phyloP scores from a whole-genome alignment of 2,329 filamentous ascomycete species.

The Esteya vermicola region DNA sequence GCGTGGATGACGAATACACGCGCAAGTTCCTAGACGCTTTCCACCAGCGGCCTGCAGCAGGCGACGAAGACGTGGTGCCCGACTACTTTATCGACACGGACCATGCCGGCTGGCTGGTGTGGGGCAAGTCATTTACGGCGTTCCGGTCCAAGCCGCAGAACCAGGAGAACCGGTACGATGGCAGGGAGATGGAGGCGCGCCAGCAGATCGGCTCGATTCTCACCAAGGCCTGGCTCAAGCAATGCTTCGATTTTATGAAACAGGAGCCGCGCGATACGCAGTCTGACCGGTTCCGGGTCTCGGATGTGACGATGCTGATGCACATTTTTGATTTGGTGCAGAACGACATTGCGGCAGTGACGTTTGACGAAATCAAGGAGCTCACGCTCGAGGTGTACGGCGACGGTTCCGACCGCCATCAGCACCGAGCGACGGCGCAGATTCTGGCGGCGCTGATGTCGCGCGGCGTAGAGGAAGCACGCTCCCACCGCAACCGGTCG shows the following conservation, averaged over 20 bases:
- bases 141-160: slow-evolving; percentile 58
- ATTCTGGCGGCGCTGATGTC: slow-evolving; percentile 77
- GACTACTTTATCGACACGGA: slow-evolving; percentile 88
- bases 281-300: slow-evolving; percentile 68
- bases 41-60: slow-evolving; percentile 27
- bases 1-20: slow-evolving; percentile 69
- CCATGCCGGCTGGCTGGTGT: slow-evolving; percentile 91
- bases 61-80: slow-evolving; percentile 31
- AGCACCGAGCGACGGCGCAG: slow-evolving; percentile 89
- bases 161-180: slow-evolving; percentile 61
- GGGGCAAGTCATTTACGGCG: slow-evolving; percentile 76
- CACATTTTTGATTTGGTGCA: slow-evolving; percentile 86
- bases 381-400: slow-evolving; percentile 66
- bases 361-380: slow-evolving; percentile 77
- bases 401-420: slow-evolving; percentile 92
- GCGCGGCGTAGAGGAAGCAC: slow-evolving; percentile 64
- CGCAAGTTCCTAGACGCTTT: slow-evolving; percentile 65
- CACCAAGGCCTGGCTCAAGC: slow-evolving; percentile 71
- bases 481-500: slow-evolving; percentile 57
- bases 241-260: slow-evolving; percentile 62
- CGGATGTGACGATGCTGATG: slow-evolving; percentile 72
- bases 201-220: slow-evolving; percentile 68
- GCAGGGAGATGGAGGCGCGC: slow-evolving; percentile 59
- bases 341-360: slow-evolving; percentile 60
- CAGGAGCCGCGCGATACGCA: slow-evolving; percentile 16